Conservation (phyloP, 495 filamentous ascomycete genomes). For the Pyrenula aspistea region DNA sequence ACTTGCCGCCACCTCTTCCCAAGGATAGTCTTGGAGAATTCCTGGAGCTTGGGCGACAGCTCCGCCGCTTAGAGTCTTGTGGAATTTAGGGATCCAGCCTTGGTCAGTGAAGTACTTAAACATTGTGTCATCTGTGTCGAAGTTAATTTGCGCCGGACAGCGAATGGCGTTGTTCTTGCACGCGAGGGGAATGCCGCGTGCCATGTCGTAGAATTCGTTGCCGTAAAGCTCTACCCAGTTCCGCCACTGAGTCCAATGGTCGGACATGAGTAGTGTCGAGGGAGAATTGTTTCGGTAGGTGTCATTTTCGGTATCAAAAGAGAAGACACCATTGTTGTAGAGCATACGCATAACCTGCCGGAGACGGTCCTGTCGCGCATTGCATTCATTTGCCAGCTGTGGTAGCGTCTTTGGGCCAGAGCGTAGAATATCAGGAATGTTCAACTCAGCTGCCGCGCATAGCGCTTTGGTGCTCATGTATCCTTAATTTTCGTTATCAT, state of each 20-base stretch:
- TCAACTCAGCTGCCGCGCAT: conserved; percentile 5
- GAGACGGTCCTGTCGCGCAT: conserved; percentile 6
- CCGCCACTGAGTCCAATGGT: conserved; percentile 24
- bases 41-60: conserved; percentile 18
- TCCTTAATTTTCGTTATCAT: conserved; percentile 1
- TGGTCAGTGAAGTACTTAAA: conserved; percentile 17
- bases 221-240: conserved; percentile 20
- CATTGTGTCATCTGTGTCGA: conserved; percentile 19
- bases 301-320: conserved; percentile 2
- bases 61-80: conserved; percentile 16
- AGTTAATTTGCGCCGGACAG: conserved; percentile 16
- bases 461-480: conserved; percentile 11
- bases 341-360: conserved; percentile 11
- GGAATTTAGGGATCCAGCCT: conserved; percentile 16
- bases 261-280: conserved; percentile 9
- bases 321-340: conserved; percentile 17
- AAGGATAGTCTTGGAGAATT: conserved; percentile 20
- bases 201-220: conserved; percentile 23
- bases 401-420: not conserved
- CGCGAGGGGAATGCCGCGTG: conserved; percentile 13
- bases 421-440: conserved; percentile 9
- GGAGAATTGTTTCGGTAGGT: conserved; percentile 12
- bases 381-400: conserved; percentile 6
- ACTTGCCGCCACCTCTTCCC: conserved; percentile 11
- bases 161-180: conserved; percentile 2